A percentile compares a stretch with the other conserved stretches of the same genome.
Conservation (phyloP, 2,329 filamentous ascomycete species). For the Teratosphaeriaceae sp. region DNA sequence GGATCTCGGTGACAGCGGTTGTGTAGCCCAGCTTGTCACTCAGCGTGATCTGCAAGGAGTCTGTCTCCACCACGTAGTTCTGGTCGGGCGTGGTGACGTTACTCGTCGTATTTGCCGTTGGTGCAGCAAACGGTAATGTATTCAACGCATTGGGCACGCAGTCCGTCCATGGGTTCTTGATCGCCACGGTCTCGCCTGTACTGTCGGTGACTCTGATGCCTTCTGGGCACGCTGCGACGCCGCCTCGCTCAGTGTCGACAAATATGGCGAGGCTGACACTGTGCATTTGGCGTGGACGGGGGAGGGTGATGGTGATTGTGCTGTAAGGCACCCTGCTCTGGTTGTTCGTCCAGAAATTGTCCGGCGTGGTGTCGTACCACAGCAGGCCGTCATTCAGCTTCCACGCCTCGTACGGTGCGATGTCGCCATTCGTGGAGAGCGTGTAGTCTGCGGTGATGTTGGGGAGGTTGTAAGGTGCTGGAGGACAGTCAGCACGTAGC, state of each 20-base stretch:
- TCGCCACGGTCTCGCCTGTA: conserved; percentile 7
- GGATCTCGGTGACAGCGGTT: conserved; percentile 18
- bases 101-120: neutral
- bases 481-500: neutral
- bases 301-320: conserved; percentile 15
- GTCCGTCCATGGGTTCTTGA: conserved; percentile 11
- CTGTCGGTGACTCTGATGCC: conserved; percentile 13
- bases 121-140: conserved; percentile 17
- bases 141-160: conserved; percentile 14
- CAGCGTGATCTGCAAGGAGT: conserved; percentile 12
- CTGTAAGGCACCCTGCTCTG: conserved; percentile 13
- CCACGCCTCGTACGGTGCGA: conserved; percentile 23
- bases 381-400: conserved; percentile 36
- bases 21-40: conserved; percentile 13
- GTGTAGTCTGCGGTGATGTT: conserved; percentile 32
- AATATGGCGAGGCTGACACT: conserved; percentile 24
- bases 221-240: conserved; percentile 23
- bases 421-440: conserved; percentile 19
- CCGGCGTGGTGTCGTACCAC: conserved; percentile 34
- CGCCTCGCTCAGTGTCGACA: conserved; percentile 30
- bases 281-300: conserved; percentile 13
- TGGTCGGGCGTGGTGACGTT: conserved; percentile 7
- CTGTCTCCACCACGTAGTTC: conserved; percentile 11
- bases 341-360: conserved; percentile 29
- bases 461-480: conserved; percentile 24